Percentiles rank a stretch among this genome's conserved stretches.
Evolutionary conservation across 164 flowering plant species (phyloP).

Genomic region (Nymphaea colorata): DNA sequence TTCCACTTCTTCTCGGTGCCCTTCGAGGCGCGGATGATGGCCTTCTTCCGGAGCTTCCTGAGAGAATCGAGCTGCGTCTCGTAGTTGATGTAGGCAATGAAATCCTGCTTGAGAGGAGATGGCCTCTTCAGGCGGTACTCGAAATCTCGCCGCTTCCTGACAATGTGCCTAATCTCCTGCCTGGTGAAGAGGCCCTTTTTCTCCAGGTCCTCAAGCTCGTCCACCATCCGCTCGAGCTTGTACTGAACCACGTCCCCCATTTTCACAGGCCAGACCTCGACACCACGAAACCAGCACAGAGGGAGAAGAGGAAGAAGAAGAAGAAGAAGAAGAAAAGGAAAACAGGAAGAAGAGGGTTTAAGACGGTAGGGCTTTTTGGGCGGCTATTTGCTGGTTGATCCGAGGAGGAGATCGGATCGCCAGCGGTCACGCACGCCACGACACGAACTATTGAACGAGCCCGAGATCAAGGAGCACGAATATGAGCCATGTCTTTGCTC

Average conservation of each 20-base stretch:
- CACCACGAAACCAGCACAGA: neutral
- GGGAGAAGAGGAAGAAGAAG: neutral
- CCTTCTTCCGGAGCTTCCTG: constrained; percentile 47
- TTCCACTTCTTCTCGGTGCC: constrained; percentile 23
- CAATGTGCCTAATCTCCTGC: constrained; percentile 54
- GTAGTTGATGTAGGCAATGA: constrained; percentile 65
- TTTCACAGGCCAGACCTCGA: constrained; percentile 4
- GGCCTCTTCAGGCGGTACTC: constrained; percentile 87
- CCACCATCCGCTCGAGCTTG: constrained; percentile 67
- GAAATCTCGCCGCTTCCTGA: constrained; percentile 62
- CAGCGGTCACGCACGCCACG: neutral
- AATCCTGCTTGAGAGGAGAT: constrained; percentile 67
- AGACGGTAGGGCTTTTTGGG: neutral
- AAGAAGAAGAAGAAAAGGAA: neutral
- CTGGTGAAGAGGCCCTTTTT: constrained; percentile 47
- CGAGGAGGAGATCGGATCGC: neutral
- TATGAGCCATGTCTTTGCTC: too few relatives aligned
- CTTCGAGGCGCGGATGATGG: constrained; percentile 15
- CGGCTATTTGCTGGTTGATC: neutral
- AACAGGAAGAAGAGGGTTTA: neutral
- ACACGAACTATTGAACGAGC: neutral
- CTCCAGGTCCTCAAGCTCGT: constrained; percentile 79
- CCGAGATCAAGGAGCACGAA: too few relatives aligned
- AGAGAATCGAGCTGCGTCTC: constrained; percentile 65
- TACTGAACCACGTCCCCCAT: constrained; percentile 95